phyloP scores from a whole-genome alignment of 371 early-diverging fungal genomes.

The Sanchytrium tribonematis region DNA sequence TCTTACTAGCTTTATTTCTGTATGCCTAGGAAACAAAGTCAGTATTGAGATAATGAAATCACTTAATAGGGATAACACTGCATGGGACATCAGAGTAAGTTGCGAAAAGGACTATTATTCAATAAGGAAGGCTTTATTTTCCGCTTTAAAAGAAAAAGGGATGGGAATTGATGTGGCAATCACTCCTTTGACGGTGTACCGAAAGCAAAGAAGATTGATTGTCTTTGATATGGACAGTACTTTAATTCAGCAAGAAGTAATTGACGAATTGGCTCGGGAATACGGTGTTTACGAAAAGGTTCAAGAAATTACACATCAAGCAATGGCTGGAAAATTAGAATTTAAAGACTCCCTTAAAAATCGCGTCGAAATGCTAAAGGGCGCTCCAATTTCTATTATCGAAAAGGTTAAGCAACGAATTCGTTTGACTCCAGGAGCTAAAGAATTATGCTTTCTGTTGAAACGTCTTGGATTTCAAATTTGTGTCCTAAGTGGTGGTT shows the following conservation, averaged over 20 bases:
- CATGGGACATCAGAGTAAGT: not conserved
- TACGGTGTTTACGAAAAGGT: conserved; percentile 72
- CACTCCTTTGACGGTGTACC: not conserved
- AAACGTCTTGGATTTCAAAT: conserved; percentile 70
- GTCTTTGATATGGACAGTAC: conserved; percentile 97
- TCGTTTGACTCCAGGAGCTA: conserved; percentile 69
- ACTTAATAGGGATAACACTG: not conserved
- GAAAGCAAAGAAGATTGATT: conserved; percentile 26
- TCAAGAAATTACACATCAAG: conserved; percentile 73
- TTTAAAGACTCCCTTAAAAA: conserved; percentile 65
- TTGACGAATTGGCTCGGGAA: conserved; percentile 79
- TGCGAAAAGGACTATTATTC: not conserved
- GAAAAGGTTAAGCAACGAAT: conserved; percentile 40
- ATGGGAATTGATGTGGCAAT: not conserved
- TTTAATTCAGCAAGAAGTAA: conserved; percentile 84
- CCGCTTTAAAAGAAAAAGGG: not conserved
- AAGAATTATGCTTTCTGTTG: conserved; percentile 49
- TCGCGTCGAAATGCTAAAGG: conserved; percentile 58
- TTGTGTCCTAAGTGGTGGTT: conserved; percentile 82
- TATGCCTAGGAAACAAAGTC: not conserved
- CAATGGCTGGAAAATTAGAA: conserved; percentile 83
- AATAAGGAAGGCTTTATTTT: not conserved
- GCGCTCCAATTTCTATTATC: conserved; percentile 47
- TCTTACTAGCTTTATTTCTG: not conserved
- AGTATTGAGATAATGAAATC: not conserved